Conservation (phyloP, 345 rosid genomes). For the Eucalyptus albens region DNA sequence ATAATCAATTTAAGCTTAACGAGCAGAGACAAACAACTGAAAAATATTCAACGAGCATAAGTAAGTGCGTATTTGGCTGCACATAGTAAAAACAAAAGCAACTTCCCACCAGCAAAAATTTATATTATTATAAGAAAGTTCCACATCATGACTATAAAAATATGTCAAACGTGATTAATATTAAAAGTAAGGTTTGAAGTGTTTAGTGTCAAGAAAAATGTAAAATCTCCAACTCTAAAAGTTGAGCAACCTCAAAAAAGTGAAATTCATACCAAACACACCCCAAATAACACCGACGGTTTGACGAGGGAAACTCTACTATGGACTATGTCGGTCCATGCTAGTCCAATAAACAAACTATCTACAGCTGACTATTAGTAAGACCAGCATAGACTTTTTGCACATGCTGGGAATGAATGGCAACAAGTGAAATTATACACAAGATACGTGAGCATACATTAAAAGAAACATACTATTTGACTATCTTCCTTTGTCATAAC, state of each 20-base stretch:
- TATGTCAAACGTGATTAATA: neutral
- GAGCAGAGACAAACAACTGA: neutral
- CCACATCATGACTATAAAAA: neutral
- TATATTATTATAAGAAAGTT: neutral
- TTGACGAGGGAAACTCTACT: neutral
- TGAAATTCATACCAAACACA: neutral
- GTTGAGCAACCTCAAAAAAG: neutral
- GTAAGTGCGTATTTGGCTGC: neutral
- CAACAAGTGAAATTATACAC: neutral
- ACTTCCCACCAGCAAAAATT: neutral
- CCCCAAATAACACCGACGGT: neutral
- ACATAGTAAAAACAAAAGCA: neutral
- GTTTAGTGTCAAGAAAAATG: neutral
- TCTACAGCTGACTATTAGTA: neutral
- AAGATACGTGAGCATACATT: neutral
- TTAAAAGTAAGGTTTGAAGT: neutral
- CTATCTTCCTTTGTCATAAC: conserved; percentile 74
- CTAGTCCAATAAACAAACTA: neutral
- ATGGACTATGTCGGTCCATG: neutral
- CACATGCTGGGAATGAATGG: neutral
- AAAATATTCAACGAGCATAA: neutral
- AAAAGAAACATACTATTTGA: conserved; percentile 49
- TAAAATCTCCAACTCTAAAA: neutral
- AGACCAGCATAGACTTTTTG: neutral
- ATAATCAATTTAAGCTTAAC: neutral